Conservation (phyloP, 805 yeast genomes). For the Suhomyces emberorum region DNA sequence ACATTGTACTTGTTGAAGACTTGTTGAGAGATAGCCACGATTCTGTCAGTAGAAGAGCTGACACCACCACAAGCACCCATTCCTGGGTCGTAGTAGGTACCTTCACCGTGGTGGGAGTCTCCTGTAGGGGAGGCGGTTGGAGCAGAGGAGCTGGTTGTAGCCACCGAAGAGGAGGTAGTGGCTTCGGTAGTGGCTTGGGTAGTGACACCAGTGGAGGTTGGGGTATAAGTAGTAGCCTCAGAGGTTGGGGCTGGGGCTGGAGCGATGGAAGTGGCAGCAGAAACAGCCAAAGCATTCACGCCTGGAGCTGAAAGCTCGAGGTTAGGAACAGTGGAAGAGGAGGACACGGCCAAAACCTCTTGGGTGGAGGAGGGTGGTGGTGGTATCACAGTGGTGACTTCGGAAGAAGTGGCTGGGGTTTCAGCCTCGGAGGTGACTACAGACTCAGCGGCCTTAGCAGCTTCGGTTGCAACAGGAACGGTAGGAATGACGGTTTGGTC, state of each 20-base stretch:
- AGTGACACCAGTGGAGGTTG: constrained; percentile 5
- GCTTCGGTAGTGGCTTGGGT: constrained; percentile 4
- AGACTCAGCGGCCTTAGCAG: too few relatives aligned
- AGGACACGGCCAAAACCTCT: constrained; percentile 3
- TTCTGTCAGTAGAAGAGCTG: constrained; percentile 43
- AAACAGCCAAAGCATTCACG: not conserved
- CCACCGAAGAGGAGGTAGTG: constrained; percentile 16
- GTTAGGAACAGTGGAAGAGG: not conserved
- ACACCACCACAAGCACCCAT: constrained; percentile 56
- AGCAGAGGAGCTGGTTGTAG: constrained; percentile 12
- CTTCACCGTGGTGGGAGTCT: constrained; percentile 36
- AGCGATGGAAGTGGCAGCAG: constrained; percentile 12
- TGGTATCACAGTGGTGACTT: constrained; percentile 1
- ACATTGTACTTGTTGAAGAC: constrained; percentile 35
- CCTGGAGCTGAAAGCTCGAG: not conserved
- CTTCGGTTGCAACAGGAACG: constrained; percentile 5
- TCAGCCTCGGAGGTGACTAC: constrained; percentile 1
- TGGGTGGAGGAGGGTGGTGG: not conserved
- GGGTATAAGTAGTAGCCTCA: constrained; percentile 5
- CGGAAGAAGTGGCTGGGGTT: constrained; percentile 1
- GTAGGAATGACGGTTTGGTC: constrained; percentile 8
- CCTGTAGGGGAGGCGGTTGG: constrained; percentile 9
- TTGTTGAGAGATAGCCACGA: constrained; percentile 50
- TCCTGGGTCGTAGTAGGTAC: constrained; percentile 47
- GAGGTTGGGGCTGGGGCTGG: constrained; percentile 13